phyloP scores from a whole-genome alignment of 2,329 filamentous ascomycete genomes.

The Claviceps paspali region DNA sequence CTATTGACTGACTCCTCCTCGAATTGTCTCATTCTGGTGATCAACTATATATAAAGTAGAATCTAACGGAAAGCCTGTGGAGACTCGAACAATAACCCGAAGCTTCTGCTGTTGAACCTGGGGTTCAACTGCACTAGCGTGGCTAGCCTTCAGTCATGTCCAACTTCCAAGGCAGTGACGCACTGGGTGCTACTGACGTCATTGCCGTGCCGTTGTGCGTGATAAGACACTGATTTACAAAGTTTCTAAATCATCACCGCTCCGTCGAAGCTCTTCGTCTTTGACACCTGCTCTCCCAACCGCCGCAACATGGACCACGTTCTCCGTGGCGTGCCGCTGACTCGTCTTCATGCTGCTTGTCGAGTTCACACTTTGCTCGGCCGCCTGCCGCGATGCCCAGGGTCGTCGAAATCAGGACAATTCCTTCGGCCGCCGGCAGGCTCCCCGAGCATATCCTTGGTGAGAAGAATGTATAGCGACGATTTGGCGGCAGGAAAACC shows the following conservation, averaged over 20 bases:
- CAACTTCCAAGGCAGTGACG: not conserved
- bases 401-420: not conserved
- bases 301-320: slow-evolving; percentile 1
- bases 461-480: not conserved
- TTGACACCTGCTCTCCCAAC: not conserved
- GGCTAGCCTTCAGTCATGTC: no score
- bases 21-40: no score
- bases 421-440: not conserved
- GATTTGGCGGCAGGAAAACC: not conserved
- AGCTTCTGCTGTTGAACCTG: no score
- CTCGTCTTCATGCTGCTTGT: not conserved
- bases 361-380: not conserved
- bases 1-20: no score
- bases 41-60: no score
- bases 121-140: not conserved
- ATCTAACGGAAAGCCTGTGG: no score
- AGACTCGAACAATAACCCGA: no score
- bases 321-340: not conserved
- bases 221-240: no score
- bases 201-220: not conserved
- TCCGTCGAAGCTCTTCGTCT: not conserved
- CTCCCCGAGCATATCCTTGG: not conserved
- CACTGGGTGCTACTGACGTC: not conserved
- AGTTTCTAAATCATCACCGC: no score
- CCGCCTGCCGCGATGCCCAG: not conserved